Conservation (phyloP, 148 eudicot species). For the Hydrangea macrophylla region DNA sequence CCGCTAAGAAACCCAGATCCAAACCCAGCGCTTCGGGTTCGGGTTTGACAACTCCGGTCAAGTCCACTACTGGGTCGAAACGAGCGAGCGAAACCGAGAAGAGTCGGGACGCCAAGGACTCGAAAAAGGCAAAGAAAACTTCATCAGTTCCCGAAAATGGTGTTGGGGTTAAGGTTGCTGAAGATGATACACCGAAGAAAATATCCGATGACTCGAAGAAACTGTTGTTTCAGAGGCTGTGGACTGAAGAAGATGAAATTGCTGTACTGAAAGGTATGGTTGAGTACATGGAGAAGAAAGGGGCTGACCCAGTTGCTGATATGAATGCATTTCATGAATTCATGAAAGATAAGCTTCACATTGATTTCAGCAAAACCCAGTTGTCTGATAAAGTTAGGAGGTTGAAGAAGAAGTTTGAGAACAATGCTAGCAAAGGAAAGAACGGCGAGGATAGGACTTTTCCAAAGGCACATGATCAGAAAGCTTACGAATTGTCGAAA, state of each 20-base stretch:
- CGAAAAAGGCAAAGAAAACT: constrained; percentile 30
- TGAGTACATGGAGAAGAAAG: constrained; percentile 28
- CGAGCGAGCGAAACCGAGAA: constrained; percentile 24
- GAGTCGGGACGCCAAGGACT: constrained; percentile 15
- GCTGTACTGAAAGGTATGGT: constrained; percentile 44
- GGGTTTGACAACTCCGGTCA: constrained; percentile 4
- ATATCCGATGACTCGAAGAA: constrained; percentile 8
- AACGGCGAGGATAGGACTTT: constrained; percentile 31
- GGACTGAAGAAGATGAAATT: constrained; percentile 60
- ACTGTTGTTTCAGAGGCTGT: constrained; percentile 42
- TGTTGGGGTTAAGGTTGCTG: background rate
- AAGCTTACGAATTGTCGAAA: constrained; percentile 37
- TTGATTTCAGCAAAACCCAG: constrained; percentile 36
- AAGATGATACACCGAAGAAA: constrained; percentile 16
- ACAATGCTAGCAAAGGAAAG: constrained; percentile 21
- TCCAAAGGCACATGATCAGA: constrained; percentile 44
- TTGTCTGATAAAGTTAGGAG: constrained; percentile 42
- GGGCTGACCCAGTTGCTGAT: constrained; percentile 28
- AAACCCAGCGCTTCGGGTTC: constrained; percentile 19
- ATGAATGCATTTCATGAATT: constrained; percentile 37
- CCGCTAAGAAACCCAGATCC: constrained; percentile 17
- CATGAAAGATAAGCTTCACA: constrained; percentile 31
- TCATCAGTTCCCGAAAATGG: too few species aligned
- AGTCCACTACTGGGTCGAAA: constrained; percentile 5
- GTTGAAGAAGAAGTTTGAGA: constrained; percentile 52